Percentiles rank a stretch among this genome's conserved stretches.
Conservation (phyloP, 768 basidiomycete species). For the Russula sp. region DNA sequence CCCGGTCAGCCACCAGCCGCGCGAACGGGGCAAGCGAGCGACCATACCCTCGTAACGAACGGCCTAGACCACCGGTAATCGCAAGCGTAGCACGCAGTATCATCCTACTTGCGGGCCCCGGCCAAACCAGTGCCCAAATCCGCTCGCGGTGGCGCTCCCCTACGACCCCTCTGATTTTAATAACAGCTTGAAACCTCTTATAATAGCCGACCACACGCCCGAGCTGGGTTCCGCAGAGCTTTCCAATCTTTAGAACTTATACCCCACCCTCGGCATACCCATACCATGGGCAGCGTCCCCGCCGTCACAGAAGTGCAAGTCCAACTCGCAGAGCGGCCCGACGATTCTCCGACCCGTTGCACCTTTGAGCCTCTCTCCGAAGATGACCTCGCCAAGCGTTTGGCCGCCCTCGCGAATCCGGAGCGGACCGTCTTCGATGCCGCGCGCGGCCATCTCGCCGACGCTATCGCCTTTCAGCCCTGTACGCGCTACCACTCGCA, state of each 20-base stretch:
- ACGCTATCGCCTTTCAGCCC: slow-evolving; percentile 40
- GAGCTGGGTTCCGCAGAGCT: neutral
- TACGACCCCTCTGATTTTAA: neutral
- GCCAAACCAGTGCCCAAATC: neutral
- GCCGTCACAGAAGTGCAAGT: slow-evolving; percentile 12
- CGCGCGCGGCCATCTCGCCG: slow-evolving; percentile 27
- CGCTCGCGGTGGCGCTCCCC: slow-evolving; percentile 8
- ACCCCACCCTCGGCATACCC: neutral
- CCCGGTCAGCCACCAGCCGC: too few relatives aligned
- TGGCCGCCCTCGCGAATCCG: slow-evolving; percentile 14
- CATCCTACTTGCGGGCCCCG: neutral
- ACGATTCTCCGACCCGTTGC: slow-evolving; percentile 16
- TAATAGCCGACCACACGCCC: neutral
- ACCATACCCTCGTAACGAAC: neutral
- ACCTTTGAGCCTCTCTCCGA: slow-evolving; percentile 18
- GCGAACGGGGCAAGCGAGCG: too few relatives aligned
- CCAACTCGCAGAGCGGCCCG: slow-evolving; percentile 17
- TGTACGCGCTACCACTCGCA: slow-evolving; percentile 34
- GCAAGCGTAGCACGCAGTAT: neutral
- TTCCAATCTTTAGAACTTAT: neutral
- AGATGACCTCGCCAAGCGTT: slow-evolving; percentile 10
- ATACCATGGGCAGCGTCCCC: slow-evolving; percentile 4
- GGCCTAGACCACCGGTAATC: neutral
- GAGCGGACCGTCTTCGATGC: slow-evolving; percentile 17
- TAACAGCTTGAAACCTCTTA: neutral